A percentile compares a stretch with the other conserved stretches of the same genome.
These are phyloP conservation scores for Polygonum maritimum DNA, from an alignment of 148 eudicot species.

Conservation along the genomic window DNA sequence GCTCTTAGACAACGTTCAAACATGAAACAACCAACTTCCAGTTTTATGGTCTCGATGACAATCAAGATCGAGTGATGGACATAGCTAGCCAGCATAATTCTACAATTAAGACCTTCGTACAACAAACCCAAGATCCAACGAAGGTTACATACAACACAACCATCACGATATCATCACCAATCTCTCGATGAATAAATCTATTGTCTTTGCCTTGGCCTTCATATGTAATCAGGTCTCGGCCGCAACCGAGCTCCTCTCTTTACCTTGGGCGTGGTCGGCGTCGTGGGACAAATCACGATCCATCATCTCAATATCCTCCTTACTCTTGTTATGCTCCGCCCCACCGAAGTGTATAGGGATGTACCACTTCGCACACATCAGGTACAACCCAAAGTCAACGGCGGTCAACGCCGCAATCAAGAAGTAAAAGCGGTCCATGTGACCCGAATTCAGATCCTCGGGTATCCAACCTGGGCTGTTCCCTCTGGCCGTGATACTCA, in stretches of 20 bases:
- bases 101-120: not conserved
- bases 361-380: slow-evolving; percentile 62
- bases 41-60: not conserved
- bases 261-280: not conserved
- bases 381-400: slow-evolving; percentile 38
- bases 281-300: not conserved
- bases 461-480: slow-evolving; percentile 71
- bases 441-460: slow-evolving; percentile 52
- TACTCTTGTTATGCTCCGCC: not conserved
- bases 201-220: too few relatives aligned
- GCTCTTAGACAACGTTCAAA: not conserved
- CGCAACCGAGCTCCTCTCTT: not conserved
- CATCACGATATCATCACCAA: not conserved
- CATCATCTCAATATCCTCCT: slow-evolving; percentile 6
- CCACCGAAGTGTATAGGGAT: slow-evolving; percentile 30
- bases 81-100: not conserved
- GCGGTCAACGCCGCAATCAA: slow-evolving; percentile 46
- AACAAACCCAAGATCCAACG: not conserved
- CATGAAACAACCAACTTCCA: not conserved
- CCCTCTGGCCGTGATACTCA: slow-evolving; percentile 38
- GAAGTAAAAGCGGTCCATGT: slow-evolving; percentile 74
- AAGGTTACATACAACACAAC: not conserved
- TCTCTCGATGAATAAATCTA: not conserved
- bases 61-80: not conserved
- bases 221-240: too few relatives aligned